Evolutionary conservation across 352 stramenopile genomes (phyloP), one percentile per base, ranked within the genome.

Genomic region (Phytophthora citricola): DNA sequence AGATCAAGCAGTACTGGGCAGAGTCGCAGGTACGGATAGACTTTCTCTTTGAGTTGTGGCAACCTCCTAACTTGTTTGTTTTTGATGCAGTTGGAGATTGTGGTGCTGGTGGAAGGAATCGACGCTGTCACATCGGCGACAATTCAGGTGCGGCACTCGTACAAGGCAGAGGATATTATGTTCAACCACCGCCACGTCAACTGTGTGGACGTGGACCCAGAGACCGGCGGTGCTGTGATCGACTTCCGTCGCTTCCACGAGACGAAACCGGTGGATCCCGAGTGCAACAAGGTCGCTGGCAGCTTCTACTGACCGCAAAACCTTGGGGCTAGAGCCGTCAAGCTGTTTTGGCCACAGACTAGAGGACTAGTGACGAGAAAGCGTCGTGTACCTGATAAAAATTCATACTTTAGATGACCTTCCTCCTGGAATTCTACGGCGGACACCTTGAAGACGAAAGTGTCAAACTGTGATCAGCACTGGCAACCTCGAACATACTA

Each of bases 61-160:
- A 12, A 45, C n/a, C 20, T 5, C 17, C 58, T 69, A 45, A 68
- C 32, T 55, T n/a, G 40, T 22, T 41, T 20, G 54, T 49, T 22
- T 48, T 17, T 29, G 7, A 22, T 72, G 20, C 53, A 98, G 73
- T 65, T 98, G 34, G 97, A 99, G 80, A 87, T 99, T 49, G 88
- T 99, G n/a, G 93, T 99, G 32, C 77, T 98, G 34, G 81, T 99
- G 2, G 96, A 99, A 79, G 96, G 96, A 26, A 98, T 97, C 26
- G 96, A 98, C 58, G 93, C 96, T 26, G 83, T 98, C 31, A 98
- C 96, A 20, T 97, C 90, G n/a, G 81, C 91, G 46, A 97, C 92
- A 31, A 94, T 98, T 45, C 97, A 99, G 69, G 93, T 98, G 45
- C 84, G 96, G 17, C 97, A 99, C 81, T 98, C 94, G 17, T 99